Evolutionary conservation across 2,329 filamentous ascomycete species (phyloP).

Genomic region (Talaromyces rugulosus): DNA sequence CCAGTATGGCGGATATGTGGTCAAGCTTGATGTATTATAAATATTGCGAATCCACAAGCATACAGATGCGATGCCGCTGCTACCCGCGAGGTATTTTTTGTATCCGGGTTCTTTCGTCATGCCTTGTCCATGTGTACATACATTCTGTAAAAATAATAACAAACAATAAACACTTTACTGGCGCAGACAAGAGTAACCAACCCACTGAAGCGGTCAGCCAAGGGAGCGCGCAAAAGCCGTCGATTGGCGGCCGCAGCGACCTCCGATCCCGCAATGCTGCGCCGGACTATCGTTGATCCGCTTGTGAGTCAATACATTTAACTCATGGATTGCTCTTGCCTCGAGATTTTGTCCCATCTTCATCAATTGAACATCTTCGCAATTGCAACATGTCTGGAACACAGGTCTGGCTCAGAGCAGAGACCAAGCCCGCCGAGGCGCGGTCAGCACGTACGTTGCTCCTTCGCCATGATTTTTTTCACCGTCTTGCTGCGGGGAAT

Average conservation of each 20-base stretch:
- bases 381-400: conserved; percentile 28
- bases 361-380: conserved; percentile 7
- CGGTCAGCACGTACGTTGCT: conserved; percentile 44
- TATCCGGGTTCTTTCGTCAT: background rate
- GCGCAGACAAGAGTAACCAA: no score
- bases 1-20: background rate
- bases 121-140: background rate
- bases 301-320: conserved; percentile 11
- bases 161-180: background rate
- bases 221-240: background rate
- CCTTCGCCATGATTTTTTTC: conserved; percentile 1
- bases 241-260: background rate
- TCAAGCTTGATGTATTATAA: background rate
- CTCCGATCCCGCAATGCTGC: conserved; percentile 10
- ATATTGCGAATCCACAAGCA: background rate
- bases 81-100: background rate
- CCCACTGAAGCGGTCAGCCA: no score
- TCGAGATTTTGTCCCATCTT: background rate
- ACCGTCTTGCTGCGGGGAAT: background rate
- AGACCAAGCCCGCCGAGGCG: conserved; percentile 57
- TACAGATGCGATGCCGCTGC: background rate
- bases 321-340: background rate
- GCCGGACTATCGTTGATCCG: conserved; percentile 9
- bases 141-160: background rate
- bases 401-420: conserved; percentile 54